phyloP scores from a whole-genome alignment of 148 eudicot species.

The Vaccinium darrowii region DNA sequence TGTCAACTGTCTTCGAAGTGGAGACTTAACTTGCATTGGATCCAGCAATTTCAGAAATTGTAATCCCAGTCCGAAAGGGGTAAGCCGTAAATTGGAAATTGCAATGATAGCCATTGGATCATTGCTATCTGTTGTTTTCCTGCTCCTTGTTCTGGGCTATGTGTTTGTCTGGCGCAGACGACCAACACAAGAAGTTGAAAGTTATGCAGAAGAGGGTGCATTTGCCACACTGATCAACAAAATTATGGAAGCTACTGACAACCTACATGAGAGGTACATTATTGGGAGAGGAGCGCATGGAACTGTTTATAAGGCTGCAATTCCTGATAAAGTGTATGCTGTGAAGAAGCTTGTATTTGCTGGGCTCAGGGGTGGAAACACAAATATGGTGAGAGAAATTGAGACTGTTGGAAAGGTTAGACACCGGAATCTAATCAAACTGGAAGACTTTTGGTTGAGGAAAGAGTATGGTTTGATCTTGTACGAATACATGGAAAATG shows the following conservation, averaged over 20 bases:
- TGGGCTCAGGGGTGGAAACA: conserved; percentile 31
- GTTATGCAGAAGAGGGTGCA: conserved; percentile 50
- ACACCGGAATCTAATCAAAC: conserved; percentile 63
- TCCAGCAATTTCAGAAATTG: conserved; percentile 42
- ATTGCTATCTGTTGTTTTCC: conserved; percentile 27
- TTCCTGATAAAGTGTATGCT: conserved; percentile 58
- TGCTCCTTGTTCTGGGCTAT: conserved; percentile 31
- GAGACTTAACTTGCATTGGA: conserved; percentile 27
- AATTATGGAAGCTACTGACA: conserved; percentile 62
- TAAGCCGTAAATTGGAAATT: conserved; percentile 30
- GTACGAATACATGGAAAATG: conserved; percentile 67
- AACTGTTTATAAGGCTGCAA: conserved; percentile 60
- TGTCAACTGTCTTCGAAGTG: conserved; percentile 30
- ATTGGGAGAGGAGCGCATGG: conserved; percentile 91
- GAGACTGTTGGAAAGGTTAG: conserved; percentile 66
- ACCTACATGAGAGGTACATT: conserved; percentile 52
- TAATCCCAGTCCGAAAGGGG: conserved; percentile 23
- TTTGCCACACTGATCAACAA: conserved; percentile 46
- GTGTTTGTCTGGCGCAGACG: conserved; percentile 26
- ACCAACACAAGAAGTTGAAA: conserved; percentile 26
- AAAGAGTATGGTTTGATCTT: conserved; percentile 63
- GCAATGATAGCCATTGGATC: conserved; percentile 51
- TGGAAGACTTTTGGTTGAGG: conserved; percentile 61
- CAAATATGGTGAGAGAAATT: conserved; percentile 70
- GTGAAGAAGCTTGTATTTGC: conserved; percentile 63